Conservation (phyloP, 352 stramenopile genomes). For the Pythium diclinum region DNA sequence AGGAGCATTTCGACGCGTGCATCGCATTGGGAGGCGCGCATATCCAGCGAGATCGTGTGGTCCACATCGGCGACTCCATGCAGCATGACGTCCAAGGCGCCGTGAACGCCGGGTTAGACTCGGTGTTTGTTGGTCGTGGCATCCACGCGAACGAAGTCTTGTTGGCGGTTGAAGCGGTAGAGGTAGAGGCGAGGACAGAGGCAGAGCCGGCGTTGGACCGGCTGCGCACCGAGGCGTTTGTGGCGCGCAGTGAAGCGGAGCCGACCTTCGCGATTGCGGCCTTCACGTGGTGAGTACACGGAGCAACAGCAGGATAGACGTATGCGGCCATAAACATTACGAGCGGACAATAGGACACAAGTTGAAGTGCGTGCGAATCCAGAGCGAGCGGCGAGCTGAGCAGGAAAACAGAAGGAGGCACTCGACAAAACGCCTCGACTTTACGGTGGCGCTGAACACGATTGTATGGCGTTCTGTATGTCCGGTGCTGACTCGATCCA, state of each 20-base stretch:
- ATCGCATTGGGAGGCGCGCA: slow-evolving; percentile 26
- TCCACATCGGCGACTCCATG: slow-evolving; percentile 67
- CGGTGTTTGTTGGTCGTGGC: slow-evolving; percentile 55
- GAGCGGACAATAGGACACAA: background rate
- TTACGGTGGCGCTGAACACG: too few species aligned
- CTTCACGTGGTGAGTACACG: slow-evolving; percentile 10
- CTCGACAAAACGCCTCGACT: too few species aligned
- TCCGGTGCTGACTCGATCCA: too few species aligned
- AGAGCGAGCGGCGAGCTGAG: too few species aligned
- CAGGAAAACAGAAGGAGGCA: too few species aligned
- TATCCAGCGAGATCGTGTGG: slow-evolving; percentile 12
- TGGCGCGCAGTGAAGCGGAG: background rate
- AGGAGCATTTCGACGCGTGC: slow-evolving; percentile 72
- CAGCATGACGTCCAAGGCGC: slow-evolving; percentile 65
- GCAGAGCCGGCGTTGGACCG: slow-evolving; percentile 1
- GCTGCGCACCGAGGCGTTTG: slow-evolving; percentile 5
- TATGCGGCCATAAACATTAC: background rate
- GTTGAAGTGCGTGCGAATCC: background rate
- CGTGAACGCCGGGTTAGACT: slow-evolving; percentile 44
- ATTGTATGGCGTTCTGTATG: too few species aligned
- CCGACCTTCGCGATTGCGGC: slow-evolving; percentile 23
- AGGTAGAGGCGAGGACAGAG: too few species aligned
- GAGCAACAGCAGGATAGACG: background rate
- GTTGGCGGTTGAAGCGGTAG: background rate
- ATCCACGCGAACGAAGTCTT: slow-evolving; percentile 51